Evolutionary conservation across 2,329 filamentous ascomycete species (phyloP).

Genomic region (Trichoderma koningiopsis): DNA sequence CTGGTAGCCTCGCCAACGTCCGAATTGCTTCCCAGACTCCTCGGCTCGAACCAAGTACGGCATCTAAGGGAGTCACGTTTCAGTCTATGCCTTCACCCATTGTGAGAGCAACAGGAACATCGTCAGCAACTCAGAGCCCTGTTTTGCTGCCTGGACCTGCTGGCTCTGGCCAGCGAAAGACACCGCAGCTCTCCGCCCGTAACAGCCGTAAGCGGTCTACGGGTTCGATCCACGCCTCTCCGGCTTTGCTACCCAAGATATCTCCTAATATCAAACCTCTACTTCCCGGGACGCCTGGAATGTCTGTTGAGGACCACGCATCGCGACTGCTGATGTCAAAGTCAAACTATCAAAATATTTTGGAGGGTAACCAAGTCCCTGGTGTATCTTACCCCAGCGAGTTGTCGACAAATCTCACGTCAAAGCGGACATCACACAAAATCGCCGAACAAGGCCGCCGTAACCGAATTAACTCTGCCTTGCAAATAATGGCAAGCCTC

Average conservation of each 20-base stretch:
- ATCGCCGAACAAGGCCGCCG: constrained; percentile 94
- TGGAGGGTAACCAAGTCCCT: constrained; percentile 88
- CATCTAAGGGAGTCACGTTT: constrained; percentile 55
- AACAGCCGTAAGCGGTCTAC: constrained; percentile 71
- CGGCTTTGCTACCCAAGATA: constrained; percentile 83
- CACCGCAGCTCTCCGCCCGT: constrained; percentile 58
- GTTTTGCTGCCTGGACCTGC: constrained; percentile 58
- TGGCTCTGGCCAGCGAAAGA: constrained; percentile 52
- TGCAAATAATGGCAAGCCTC: constrained; percentile 86
- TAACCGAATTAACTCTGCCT: constrained; percentile 91
- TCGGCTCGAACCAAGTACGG: constrained; percentile 38
- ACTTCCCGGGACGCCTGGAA: constrained; percentile 62
- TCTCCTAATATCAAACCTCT: constrained; percentile 94
- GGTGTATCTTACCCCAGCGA: constrained; percentile 90
- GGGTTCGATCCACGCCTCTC: constrained; percentile 76
- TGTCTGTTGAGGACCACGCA: constrained; percentile 60
- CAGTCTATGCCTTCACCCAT: constrained; percentile 54
- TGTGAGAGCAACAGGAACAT: constrained; percentile 45
- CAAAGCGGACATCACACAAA: constrained; percentile 96
- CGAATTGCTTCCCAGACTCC: constrained; percentile 41
- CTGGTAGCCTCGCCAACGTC: constrained; percentile 42
- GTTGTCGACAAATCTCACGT: constrained; percentile 89
- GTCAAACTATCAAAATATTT: constrained; percentile 96
- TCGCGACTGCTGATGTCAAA: constrained; percentile 86
- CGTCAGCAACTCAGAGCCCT: constrained; percentile 67